These are phyloP conservation scores for Pythium rishiriense DNA, from an alignment of 352 stramenopile genomes.

Conservation along the genomic window DNA sequence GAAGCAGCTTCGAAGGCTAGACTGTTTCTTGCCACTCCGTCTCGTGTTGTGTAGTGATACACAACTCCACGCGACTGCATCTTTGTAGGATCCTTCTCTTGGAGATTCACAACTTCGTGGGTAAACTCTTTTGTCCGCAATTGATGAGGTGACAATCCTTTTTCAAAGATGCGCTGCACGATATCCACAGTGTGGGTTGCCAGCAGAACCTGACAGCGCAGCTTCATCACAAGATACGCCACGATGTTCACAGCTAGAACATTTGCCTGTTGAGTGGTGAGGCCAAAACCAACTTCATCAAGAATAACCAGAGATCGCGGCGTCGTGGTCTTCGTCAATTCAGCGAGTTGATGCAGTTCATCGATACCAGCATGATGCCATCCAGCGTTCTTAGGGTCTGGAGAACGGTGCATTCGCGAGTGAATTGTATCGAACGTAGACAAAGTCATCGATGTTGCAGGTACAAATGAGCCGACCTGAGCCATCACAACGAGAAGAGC, in stretches of 20 bases:
- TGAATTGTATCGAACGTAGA: slow-evolving; percentile 66
- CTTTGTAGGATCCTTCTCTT: background rate
- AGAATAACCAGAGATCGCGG: slow-evolving; percentile 41
- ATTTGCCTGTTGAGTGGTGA: slow-evolving; percentile 31
- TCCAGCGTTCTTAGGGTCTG: background rate
- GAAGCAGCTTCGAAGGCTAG: slow-evolving; percentile 15
- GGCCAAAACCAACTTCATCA: slow-evolving; percentile 48
- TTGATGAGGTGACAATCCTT: background rate
- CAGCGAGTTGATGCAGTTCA: slow-evolving; percentile 25
- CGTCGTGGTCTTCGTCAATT: slow-evolving; percentile 31
- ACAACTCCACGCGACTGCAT: slow-evolving; percentile 3
- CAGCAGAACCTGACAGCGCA: slow-evolving; percentile 39
- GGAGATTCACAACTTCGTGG: background rate
- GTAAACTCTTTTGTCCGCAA: slow-evolving; percentile 4
- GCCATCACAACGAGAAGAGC: slow-evolving; percentile 65
- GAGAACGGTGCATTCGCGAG: slow-evolving; percentile 59
- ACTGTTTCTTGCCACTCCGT: slow-evolving; percentile 8
- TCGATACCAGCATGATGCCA: slow-evolving; percentile 29
- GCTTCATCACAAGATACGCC: slow-evolving; percentile 29
- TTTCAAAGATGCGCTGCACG: slow-evolving; percentile 10
- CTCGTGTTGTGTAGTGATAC: slow-evolving; percentile 14
- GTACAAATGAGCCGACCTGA: slow-evolving; percentile 67
- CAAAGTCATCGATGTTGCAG: slow-evolving; percentile 38
- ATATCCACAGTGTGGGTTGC: slow-evolving; percentile 38
- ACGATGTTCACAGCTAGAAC: slow-evolving; percentile 29